These are phyloP conservation scores for Silene coronaria DNA, from an alignment of 179 eudicot genomes.

Conservation along the genomic window DNA sequence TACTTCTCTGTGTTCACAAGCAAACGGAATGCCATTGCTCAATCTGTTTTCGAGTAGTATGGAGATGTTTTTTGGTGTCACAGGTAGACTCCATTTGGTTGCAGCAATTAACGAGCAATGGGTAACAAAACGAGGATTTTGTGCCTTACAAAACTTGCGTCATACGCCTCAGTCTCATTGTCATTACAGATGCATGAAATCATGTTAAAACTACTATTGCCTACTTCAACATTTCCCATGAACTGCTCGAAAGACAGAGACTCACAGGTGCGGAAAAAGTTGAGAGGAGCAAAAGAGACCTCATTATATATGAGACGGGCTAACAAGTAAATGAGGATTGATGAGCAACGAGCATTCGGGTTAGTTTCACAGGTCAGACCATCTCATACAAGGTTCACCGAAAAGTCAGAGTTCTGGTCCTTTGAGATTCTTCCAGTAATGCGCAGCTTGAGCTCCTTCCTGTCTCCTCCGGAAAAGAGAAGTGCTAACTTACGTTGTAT, in stretches of 20 bases:
- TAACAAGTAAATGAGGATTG: background rate
- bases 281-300: background rate
- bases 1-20: background rate
- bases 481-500: slow-evolving; percentile 40
- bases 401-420: slow-evolving; percentile 35
- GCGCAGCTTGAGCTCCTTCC: slow-evolving; percentile 42
- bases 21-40: background rate
- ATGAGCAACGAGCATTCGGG: background rate
- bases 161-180: slow-evolving; percentile 4
- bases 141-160: background rate
- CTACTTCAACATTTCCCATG: slow-evolving; percentile 7
- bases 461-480: slow-evolving; percentile 41
- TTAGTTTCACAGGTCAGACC: background rate
- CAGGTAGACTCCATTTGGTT: background rate
- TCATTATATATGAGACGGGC: background rate
- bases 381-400: background rate
- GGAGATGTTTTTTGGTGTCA: background rate
- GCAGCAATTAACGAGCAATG: background rate
- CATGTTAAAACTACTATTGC: background rate
- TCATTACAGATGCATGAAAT: slow-evolving; percentile 2
- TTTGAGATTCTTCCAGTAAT: slow-evolving; percentile 44
- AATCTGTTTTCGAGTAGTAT: background rate
- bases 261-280: too few relatives aligned
- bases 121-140: background rate
- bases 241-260: background rate